A percentile compares a stretch with the other conserved stretches of the same genome.
These are phyloP conservation scores for Herpotrichia juniperi DNA, from an alignment of 2,329 filamentous ascomycete species.

Conservation along the genomic window DNA sequence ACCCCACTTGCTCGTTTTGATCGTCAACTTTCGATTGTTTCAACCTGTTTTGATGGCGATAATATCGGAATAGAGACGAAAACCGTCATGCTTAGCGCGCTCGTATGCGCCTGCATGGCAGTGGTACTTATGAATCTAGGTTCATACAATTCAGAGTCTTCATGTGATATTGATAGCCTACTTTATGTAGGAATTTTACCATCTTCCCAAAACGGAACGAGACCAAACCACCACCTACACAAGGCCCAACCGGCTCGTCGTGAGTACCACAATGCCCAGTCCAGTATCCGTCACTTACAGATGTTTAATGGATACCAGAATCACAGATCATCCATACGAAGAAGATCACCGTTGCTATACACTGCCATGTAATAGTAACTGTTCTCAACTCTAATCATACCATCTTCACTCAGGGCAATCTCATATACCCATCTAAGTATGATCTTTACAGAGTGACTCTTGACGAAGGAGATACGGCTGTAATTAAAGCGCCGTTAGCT, in stretches of 20 bases:
- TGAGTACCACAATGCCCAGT: conserved; percentile 10
- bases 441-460: conserved; percentile 9
- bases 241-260: neutral
- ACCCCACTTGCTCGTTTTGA: conserved; percentile 5
- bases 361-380: conserved; percentile 10
- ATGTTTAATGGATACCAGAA: conserved; percentile 19
- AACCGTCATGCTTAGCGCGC: conserved; percentile 6
- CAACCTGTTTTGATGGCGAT: neutral
- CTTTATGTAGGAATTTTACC: neutral
- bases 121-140: conserved; percentile 7
- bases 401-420: neutral
- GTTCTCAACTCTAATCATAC: conserved; percentile 2
- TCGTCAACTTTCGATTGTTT: conserved; percentile 2
- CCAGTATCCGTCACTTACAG: conserved; percentile 7
- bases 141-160: neutral
- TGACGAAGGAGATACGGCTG: conserved; percentile 13
- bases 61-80: conserved; percentile 1
- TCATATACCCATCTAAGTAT: conserved; percentile 11
- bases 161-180: neutral
- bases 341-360: conserved; percentile 22
- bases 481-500: conserved; percentile 9
- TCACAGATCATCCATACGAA: conserved; percentile 21
- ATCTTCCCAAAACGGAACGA: conserved; percentile 5
- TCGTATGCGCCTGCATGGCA: neutral
- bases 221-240: conserved; percentile 3